Percentiles rank a stretch among this genome's conserved stretches.
Evolutionary conservation across 768 basidiomycete species (phyloP).

Genomic region (Mrakia frigida): DNA sequence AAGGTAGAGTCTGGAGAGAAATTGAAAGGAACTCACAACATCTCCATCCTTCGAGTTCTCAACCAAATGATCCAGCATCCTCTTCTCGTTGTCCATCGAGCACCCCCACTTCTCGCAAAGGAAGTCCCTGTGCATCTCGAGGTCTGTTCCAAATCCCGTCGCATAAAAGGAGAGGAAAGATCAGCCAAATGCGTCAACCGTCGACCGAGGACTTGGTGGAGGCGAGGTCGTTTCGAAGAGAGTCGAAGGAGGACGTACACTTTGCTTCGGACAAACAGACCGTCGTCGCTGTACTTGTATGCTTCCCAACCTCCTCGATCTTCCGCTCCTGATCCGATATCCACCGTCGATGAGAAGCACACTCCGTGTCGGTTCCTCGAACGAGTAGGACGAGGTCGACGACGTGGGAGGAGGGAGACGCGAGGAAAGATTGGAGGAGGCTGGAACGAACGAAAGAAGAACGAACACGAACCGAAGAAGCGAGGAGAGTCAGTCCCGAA

Average conservation of each 20-base stretch:
- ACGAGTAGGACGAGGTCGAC: constrained; percentile 17
- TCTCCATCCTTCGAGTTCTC: constrained; percentile 9
- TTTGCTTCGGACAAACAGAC: constrained; percentile 17
- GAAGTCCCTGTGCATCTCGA: constrained; percentile 28
- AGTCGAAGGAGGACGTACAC: background rate
- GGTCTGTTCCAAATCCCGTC: background rate
- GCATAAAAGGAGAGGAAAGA: background rate
- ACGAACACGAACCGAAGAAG: no score
- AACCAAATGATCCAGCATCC: constrained; percentile 15
- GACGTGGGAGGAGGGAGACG: constrained; percentile 11
- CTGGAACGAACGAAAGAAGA: background rate
- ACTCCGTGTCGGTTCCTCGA: constrained; percentile 3
- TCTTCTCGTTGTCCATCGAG: background rate
- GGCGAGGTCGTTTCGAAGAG: no score
- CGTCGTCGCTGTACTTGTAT: background rate
- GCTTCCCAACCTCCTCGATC: background rate
- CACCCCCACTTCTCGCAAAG: constrained; percentile 31
- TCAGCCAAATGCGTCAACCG: background rate
- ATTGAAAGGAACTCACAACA: background rate
- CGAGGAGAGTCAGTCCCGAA: background rate
- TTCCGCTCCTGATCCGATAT: background rate
- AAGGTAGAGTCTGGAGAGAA: no score
- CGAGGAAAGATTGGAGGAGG: constrained; percentile 19
- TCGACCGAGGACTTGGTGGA: no score
- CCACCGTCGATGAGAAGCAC: background rate